phyloP scores from a whole-genome alignment of 148 eudicot species.

The Spergularia bocconei region DNA sequence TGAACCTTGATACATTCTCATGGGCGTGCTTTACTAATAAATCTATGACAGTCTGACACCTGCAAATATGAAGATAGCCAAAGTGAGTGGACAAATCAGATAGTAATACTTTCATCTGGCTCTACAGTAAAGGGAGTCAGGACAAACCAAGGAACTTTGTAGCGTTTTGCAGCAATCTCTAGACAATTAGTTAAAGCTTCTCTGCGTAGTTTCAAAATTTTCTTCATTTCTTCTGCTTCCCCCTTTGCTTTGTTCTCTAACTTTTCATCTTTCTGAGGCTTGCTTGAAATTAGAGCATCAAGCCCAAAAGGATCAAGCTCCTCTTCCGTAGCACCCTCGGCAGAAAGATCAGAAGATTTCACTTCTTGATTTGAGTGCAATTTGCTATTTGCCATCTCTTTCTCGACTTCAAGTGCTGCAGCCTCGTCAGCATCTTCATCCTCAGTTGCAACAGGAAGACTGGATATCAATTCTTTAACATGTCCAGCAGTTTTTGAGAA shows the following conservation, averaged over 20 bases:
- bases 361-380: conserved; percentile 29
- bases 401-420: conserved; percentile 52
- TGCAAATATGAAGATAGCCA: conserved; percentile 31
- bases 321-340: conserved; percentile 33
- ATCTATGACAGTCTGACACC: conserved; percentile 98
- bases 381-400: conserved; percentile 30
- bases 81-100: conserved; percentile 1
- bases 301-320: conserved; percentile 94
- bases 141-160: conserved; percentile 75
- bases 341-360: conserved; percentile 32
- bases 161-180: conserved; percentile 88
- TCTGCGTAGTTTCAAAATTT: conserved; percentile 60
- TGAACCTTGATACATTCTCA: conserved; percentile 77
- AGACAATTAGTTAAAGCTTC: conserved; percentile 77
- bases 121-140: conserved; percentile 1
- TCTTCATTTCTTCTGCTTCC: conserved; percentile 70
- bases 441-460: conserved; percentile 72
- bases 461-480: conserved; percentile 63
- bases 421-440: conserved; percentile 89
- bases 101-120: not conserved
- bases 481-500: conserved; percentile 82
- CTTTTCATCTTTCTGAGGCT: conserved; percentile 51
- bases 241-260: conserved; percentile 51
- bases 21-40: conserved; percentile 83
- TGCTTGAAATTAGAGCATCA: conserved; percentile 64